Evolutionary conservation across 805 yeast genomes (phyloP).

Genomic region (Cyberlindnera sargentensis): DNA sequence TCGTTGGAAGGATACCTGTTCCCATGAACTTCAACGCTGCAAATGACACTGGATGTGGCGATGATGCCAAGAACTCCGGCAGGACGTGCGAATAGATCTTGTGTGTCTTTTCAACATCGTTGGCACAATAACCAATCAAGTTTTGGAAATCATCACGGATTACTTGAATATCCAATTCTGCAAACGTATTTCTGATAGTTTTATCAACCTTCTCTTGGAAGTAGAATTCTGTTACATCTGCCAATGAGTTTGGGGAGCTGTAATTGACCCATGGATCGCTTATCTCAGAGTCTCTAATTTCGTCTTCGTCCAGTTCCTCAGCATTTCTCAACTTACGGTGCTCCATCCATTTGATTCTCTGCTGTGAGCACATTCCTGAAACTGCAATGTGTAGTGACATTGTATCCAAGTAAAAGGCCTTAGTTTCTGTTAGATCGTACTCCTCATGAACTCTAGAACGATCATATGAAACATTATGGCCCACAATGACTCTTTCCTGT

Average conservation of each 20-base stretch:
- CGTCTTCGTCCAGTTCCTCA: conserved; percentile 15
- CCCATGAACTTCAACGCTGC: conserved; percentile 77
- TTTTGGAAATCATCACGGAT: conserved; percentile 50
- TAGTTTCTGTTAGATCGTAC: conserved; percentile 57
- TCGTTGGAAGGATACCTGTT: conserved; percentile 72
- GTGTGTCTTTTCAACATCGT: conserved; percentile 73
- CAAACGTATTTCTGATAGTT: conserved; percentile 56
- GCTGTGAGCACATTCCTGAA: conserved; percentile 89
- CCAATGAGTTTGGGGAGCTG: conserved; percentile 73
- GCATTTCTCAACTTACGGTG: conserved; percentile 33
- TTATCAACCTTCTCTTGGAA: conserved; percentile 66
- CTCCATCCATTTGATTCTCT: conserved; percentile 70
- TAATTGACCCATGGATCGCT: conserved; percentile 83
- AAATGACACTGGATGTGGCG: conserved; percentile 94
- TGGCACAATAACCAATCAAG: conserved; percentile 76
- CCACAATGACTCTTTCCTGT: conserved; percentile 58
- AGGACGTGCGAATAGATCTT: conserved; percentile 59
- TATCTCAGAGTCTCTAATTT: conserved; percentile 23
- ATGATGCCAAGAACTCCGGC: conserved; percentile 56
- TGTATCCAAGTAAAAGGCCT: conserved; percentile 80
- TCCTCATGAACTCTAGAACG: conserved; percentile 83
- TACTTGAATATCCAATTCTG: conserved; percentile 43
- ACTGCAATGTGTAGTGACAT: conserved; percentile 90
- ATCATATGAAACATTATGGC: conserved; percentile 89
- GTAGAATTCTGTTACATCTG: conserved; percentile 73